A percentile compares a stretch with the other conserved stretches of the same genome.
Conservation (phyloP, 2,329 filamentous ascomycete genomes). For the Stagonosporopsis tanaceti region DNA sequence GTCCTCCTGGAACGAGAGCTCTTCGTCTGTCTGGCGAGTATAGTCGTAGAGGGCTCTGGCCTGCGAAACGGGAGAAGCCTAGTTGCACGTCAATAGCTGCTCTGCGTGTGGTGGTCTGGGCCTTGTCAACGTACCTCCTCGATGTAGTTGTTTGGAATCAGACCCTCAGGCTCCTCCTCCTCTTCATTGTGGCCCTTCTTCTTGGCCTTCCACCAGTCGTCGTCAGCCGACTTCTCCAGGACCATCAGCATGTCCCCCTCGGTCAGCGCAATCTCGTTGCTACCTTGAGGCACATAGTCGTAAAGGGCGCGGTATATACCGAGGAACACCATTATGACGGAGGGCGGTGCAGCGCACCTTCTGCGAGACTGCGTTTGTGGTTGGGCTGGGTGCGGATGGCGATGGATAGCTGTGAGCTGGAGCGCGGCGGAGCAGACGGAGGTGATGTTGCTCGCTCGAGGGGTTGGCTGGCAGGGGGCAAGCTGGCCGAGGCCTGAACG, state of each 20-base stretch:
- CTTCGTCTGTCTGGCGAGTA: conserved; percentile 94
- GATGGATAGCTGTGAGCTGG: conserved; percentile 13
- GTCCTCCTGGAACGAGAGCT: conserved; percentile 94
- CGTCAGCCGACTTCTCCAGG: conserved; percentile 76
- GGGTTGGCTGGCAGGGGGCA: conserved; percentile 17
- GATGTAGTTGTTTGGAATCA: conserved; percentile 94
- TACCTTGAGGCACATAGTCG: conserved; percentile 87
- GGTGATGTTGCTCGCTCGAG: conserved; percentile 12
- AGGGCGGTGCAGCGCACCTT: conserved; percentile 18
- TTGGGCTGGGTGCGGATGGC: conserved; percentile 13
- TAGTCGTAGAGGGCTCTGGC: conserved; percentile 99
- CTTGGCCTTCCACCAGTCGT: conserved; percentile 96
- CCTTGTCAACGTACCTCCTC: conserved; percentile 74
- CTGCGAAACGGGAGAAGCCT: conserved; percentile 72
- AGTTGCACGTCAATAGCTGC: conserved; percentile 14
- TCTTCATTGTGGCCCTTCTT: conserved; percentile 81
- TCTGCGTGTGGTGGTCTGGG: neutral
- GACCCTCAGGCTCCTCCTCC: conserved; percentile 87
- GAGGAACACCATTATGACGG: conserved; percentile 79
- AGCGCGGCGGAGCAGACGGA: conserved; percentile 19
- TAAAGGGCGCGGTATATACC: conserved; percentile 91
- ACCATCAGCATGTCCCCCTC: conserved; percentile 92
- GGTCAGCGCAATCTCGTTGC: conserved; percentile 82
- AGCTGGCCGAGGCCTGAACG: conserved; percentile 15
- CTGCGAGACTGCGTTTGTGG: conserved; percentile 1